Evolutionary conservation across 192 early-diverging fungal species (phyloP), one percentile per base, ranked within the genome.

Genomic region (Nowakowskiella sp.): DNA sequence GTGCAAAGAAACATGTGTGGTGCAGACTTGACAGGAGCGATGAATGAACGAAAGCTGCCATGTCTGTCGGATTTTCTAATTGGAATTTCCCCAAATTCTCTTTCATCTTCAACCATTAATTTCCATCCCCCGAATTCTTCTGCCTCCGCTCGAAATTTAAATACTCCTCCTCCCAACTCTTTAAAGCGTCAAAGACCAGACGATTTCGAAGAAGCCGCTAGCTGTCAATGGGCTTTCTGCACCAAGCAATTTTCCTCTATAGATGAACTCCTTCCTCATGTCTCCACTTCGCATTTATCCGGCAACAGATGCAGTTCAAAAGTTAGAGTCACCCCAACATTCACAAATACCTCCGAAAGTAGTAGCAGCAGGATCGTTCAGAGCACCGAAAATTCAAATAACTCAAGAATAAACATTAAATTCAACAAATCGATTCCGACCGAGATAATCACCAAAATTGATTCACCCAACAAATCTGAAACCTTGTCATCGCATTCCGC

Each of bases 201-300:
- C n/a, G 36, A 39, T 13, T 39, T 39, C 16, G 47, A 49, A 3
- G 1, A 24, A n/a, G 23, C 49, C 25, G 49, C 22, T 4, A 47
- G 24, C 34, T 72, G 70, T 26, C 57, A 47, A 7, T 72, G 70
- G 70, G 33, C 67, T 4, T 66, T 67, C 1, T 72, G 70, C 53
- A 72, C 67, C 6, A 58, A 61, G 4, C 27, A 43, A 10, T 73
- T 73, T 58, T 42, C 52, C 2, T 53, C 21, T 28, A 6, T 44
- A 6, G 66, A 70, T n/a, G 56, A 70, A 51, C 51, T 73, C 13
- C 19, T 73, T 26, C 66, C 71, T 16, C 71, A 73, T 49, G 56
- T 73, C 32, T 49, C 55, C 45, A 68, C 49, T 22, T 43, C 60
- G 25, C 71, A 73, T 49, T 42, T 70, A 3, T 46, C 55, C 2